Conservation (phyloP, 2,329 filamentous ascomycete genomes). For the Teratosphaeria gauchensis region DNA sequence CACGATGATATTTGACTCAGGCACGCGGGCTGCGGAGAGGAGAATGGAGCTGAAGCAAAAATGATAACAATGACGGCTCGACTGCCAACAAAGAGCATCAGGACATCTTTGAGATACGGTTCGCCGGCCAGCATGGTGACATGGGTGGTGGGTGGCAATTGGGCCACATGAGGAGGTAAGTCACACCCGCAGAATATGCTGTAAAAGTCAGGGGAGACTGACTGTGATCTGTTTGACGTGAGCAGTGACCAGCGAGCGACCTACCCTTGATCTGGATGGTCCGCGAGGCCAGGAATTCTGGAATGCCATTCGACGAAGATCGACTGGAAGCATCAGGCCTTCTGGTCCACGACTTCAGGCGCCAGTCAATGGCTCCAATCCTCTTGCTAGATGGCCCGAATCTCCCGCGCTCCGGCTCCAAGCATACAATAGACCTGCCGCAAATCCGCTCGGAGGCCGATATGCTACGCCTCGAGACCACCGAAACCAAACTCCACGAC, state of each 20-base stretch:
- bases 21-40: slow-evolving; percentile 5
- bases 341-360: background rate
- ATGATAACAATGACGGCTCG: slow-evolving; percentile 20
- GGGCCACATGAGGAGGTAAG: background rate
- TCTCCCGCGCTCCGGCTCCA: background rate
- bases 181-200: background rate
- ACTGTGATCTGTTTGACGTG: background rate
- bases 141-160: slow-evolving; percentile 11
- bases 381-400: background rate
- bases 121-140: slow-evolving; percentile 54
- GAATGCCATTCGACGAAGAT: background rate
- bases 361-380: slow-evolving; percentile 49
- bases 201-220: background rate
- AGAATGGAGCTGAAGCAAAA: slow-evolving; percentile 19
- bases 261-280: slow-evolving; percentile 9
- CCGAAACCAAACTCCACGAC: slow-evolving; percentile 21
- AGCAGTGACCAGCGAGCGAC: slow-evolving; percentile 8
- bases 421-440: background rate
- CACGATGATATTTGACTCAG: slow-evolving; percentile 14
- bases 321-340: slow-evolving; percentile 35
- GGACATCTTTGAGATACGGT: slow-evolving; percentile 74
- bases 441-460: background rate
- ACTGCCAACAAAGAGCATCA: slow-evolving; percentile 34
- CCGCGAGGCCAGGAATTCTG: slow-evolving; percentile 40
- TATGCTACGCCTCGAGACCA: slow-evolving; percentile 5